A percentile compares a stretch with the other conserved stretches of the same genome.
Evolutionary conservation across 164 flowering plant species (phyloP).

Genomic region (Litsea cubeba): DNA sequence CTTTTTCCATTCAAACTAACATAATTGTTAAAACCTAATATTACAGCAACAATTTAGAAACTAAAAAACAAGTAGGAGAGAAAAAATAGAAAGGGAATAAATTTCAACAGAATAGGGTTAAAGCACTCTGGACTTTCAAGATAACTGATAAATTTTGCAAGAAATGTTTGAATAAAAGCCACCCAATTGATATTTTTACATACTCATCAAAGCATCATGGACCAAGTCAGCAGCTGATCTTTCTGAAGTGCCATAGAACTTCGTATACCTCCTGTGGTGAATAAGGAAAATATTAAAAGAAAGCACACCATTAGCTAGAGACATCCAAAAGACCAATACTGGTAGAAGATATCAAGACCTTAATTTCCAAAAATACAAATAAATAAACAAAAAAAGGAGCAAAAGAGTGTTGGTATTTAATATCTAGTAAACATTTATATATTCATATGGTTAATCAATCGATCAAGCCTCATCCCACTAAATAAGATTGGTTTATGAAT

Average conservation of each 20-base stretch:
- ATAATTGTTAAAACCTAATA: not conserved
- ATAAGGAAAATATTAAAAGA: not conserved
- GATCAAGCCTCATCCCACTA: not conserved
- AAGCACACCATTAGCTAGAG: not conserved
- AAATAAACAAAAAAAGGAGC: not conserved
- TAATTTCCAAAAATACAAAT: not conserved
- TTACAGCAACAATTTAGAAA: not conserved
- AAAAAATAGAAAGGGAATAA: not conserved
- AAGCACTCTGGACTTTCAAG: not conserved
- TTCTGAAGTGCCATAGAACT: slow-evolving; percentile 88
- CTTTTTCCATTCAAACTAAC: not conserved
- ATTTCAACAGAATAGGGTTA: not conserved
- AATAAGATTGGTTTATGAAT: too few species aligned
- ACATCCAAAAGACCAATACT: not conserved
- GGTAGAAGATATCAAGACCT: not conserved
- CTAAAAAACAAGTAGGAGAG: not conserved
- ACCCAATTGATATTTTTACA: slow-evolving; percentile 10
- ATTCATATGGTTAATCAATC: not conserved
- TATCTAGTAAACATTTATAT: not conserved
- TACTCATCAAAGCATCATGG: slow-evolving; percentile 89
- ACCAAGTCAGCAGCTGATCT: slow-evolving; percentile 71
- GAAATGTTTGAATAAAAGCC: not conserved
- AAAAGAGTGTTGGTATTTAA: not conserved
- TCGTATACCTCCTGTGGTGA: slow-evolving; percentile 84
- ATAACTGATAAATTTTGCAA: not conserved